Conservation (phyloP, 108 stramenopile species). For the Cyclotella cryptica region DNA sequence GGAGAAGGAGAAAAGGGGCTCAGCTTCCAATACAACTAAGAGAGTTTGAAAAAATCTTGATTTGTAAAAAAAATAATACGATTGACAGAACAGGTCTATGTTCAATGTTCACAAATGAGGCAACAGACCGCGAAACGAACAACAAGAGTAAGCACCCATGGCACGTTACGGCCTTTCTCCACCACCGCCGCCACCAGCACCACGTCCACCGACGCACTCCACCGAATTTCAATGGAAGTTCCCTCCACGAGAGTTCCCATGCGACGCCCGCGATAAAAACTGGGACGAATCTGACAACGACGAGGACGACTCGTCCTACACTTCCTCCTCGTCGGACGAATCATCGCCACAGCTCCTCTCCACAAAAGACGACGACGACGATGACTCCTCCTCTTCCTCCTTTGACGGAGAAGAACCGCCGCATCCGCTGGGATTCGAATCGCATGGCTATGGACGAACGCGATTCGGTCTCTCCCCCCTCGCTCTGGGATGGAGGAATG, state of each 20-base stretch:
- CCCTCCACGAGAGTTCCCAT: constrained; percentile 31
- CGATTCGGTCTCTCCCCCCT: constrained; percentile 60
- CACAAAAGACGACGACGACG: background rate
- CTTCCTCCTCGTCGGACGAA: constrained; percentile 6
- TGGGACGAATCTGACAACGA: constrained; percentile 8
- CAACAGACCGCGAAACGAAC: too few relatives aligned
- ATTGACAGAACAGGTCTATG: too few relatives aligned
- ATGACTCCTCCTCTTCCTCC: constrained; percentile 16
- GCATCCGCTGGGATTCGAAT: constrained; percentile 76
- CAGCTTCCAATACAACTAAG: too few relatives aligned
- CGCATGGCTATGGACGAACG: constrained; percentile 58
- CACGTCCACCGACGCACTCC: constrained; percentile 8
- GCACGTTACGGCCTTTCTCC: constrained; percentile 57
- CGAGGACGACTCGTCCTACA: constrained; percentile 1
- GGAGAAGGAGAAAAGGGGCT: too few relatives aligned
- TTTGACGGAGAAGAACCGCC: constrained; percentile 59
- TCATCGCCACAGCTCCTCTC: background rate
- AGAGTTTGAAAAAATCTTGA: too few relatives aligned
- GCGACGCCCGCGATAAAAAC: background rate
- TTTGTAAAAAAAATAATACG: too few relatives aligned
- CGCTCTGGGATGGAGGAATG: constrained; percentile 1
- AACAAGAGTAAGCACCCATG: too few relatives aligned
- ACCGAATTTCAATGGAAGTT: constrained; percentile 46
- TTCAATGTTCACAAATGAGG: too few relatives aligned
- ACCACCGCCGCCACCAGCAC: constrained; percentile 19